Evolutionary conservation across 129 eudicot genomes (phyloP).

Genomic region (Helichrysum umbraculigerum): DNA sequence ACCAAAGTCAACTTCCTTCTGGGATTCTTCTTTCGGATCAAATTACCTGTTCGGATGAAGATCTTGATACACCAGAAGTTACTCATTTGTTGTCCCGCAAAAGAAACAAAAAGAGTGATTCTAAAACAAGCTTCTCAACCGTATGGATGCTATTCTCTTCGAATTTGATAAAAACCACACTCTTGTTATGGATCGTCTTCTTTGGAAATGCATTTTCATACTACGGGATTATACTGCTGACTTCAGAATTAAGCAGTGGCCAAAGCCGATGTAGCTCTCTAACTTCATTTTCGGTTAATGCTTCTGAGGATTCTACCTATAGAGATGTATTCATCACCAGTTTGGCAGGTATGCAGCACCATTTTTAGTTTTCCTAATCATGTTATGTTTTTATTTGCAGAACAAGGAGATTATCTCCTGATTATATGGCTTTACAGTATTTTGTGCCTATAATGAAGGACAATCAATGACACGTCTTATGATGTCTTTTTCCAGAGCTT

Average conservation of each 20-base stretch:
- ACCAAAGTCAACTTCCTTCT: slow-evolving; percentile 53
- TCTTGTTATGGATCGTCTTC: slow-evolving; percentile 54
- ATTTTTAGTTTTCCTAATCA: neutral
- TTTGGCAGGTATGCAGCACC: slow-evolving; percentile 49
- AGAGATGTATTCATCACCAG: slow-evolving; percentile 62
- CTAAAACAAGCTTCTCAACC: slow-evolving; percentile 41
- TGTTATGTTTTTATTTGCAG: neutral
- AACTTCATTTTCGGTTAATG: neutral
- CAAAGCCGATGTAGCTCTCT: slow-evolving; percentile 38
- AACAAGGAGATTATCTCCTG: too few relatives aligned
- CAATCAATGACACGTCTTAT: neutral
- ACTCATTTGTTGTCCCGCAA: slow-evolving; percentile 31
- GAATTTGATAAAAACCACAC: slow-evolving; percentile 43
- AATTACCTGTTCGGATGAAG: slow-evolving; percentile 34
- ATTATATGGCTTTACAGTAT: neutral
- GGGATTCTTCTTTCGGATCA: slow-evolving; percentile 47
- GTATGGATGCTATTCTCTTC: slow-evolving; percentile 49
- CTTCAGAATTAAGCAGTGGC: slow-evolving; percentile 53
- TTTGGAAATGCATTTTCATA: slow-evolving; percentile 67
- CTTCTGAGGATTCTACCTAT: slow-evolving; percentile 41
- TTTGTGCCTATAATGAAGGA: neutral
- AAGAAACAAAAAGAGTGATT: slow-evolving; percentile 23
- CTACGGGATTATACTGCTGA: slow-evolving; percentile 65
- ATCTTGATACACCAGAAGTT: slow-evolving; percentile 33
- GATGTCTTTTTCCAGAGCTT: slow-evolving; percentile 44